Percentiles rank a stretch among this genome's conserved stretches.
phyloP scores from a whole-genome alignment of 345 rosid species.

The Sapria himalayana region DNA sequence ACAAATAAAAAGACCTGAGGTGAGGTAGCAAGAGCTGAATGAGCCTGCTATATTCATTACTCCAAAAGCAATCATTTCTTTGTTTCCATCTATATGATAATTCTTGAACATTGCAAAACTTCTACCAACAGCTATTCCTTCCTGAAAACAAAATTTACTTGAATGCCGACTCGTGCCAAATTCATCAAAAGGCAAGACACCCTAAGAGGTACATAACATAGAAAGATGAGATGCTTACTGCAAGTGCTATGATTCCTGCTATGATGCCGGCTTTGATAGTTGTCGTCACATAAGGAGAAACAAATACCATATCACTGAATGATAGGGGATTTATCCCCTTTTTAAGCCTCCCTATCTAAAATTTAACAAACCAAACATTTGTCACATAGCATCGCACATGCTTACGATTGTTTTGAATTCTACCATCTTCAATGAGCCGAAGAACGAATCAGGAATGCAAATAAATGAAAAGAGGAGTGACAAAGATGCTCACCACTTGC shows the following conservation, averaged over 20 bases:
- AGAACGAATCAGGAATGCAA: not conserved
- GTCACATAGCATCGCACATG: too few relatives aligned
- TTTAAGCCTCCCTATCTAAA: conserved; percentile 68
- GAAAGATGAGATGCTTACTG: too few relatives aligned
- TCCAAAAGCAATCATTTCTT: conserved; percentile 93
- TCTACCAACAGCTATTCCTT: conserved; percentile 91
- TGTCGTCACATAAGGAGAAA: conserved; percentile 34
- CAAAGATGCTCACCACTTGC: conserved; percentile 43
- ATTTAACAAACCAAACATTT: not conserved
- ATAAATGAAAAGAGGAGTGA: not conserved
- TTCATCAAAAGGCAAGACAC: too few relatives aligned
- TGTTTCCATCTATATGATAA: conserved; percentile 87
- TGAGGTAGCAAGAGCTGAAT: conserved; percentile 76
- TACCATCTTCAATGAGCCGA: too few relatives aligned
- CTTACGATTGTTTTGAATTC: not conserved
- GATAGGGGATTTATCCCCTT: conserved; percentile 76
- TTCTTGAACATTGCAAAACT: conserved; percentile 80
- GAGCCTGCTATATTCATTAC: conserved; percentile 88
- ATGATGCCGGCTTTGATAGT: conserved; percentile 61
- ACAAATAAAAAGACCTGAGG: too few relatives aligned
- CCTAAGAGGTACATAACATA: too few relatives aligned
- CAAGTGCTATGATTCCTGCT: conserved; percentile 80
- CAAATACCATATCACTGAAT: conserved; percentile 37
- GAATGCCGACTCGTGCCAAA: too few relatives aligned
- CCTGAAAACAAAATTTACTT: too few relatives aligned